phyloP scores from a whole-genome alignment of 2,329 filamentous ascomycete species.

The Phialophora chinensis region DNA sequence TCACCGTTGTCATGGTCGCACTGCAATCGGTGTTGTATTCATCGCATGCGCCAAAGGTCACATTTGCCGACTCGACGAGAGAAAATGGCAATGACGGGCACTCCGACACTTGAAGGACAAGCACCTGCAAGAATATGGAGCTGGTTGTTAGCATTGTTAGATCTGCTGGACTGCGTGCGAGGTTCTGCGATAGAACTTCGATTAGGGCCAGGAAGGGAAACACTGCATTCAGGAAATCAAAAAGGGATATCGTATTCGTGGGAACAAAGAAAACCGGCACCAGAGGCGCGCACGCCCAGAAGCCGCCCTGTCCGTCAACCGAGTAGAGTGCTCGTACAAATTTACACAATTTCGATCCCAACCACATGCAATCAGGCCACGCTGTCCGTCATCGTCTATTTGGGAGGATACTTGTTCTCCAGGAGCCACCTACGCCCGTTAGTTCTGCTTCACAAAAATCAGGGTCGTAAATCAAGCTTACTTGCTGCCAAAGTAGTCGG shows the following conservation, averaged over 20 bases:
- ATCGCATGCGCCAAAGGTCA: not conserved
- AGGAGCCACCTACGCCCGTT: constrained; percentile 52
- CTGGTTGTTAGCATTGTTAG: not conserved
- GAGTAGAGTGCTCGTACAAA: constrained; percentile 33
- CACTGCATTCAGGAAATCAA: constrained; percentile 3
- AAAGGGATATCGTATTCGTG: constrained; percentile 36
- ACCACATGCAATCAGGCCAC: constrained; percentile 6
- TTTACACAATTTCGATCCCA: constrained; percentile 23
- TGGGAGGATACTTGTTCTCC: constrained; percentile 58
- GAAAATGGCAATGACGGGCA: constrained; percentile 1
- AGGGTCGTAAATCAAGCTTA: constrained; percentile 40
- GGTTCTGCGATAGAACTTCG: not conserved
- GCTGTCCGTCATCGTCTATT: constrained; percentile 43
- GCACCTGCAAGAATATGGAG: not conserved
- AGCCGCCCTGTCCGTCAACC: constrained; percentile 31
- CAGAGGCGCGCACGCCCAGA: constrained; percentile 27
- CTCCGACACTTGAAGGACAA: not conserved
- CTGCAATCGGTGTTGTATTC: constrained; percentile 43
- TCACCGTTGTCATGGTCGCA: constrained; percentile 48
- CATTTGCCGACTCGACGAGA: not conserved
- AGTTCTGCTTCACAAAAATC: not conserved
- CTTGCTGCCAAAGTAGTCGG: constrained; percentile 59
- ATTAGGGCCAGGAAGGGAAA: constrained; percentile 7
- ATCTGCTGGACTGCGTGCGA: not conserved
- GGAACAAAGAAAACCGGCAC: constrained; percentile 28